These are phyloP conservation scores for Curvularia sp. DNA, from an alignment of 2,329 filamentous ascomycete species.

Conservation along the genomic window DNA sequence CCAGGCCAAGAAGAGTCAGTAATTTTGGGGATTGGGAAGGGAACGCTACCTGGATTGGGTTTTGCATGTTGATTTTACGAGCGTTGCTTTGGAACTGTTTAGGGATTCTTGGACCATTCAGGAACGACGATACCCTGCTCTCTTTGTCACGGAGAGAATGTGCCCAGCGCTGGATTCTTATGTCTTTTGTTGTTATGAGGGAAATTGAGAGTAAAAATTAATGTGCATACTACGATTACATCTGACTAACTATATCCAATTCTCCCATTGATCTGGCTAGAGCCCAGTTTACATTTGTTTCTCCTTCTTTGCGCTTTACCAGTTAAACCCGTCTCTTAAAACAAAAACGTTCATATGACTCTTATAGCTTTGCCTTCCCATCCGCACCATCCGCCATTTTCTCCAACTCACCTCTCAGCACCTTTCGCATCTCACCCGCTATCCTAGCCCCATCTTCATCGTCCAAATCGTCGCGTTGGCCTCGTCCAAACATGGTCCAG, in stretches of 20 bases:
- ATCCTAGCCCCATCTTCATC: slow-evolving; percentile 73
- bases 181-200: neutral
- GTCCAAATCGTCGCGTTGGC: slow-evolving; percentile 74
- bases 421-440: slow-evolving; percentile 58
- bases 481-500: slow-evolving; percentile 84
- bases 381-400: slow-evolving; percentile 22
- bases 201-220: neutral
- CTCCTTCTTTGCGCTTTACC: no score
- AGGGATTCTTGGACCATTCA: neutral
- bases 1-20: slow-evolving; percentile 34
- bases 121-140: slow-evolving; percentile 11
- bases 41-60: no score
- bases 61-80: neutral
- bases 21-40: neutral
- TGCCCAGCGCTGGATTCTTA: neutral
- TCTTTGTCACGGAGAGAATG: neutral
- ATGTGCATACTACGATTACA: neutral
- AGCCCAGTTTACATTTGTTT: no score
- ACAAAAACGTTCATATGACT: neutral
- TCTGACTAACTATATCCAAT: neutral
- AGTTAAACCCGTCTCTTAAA: neutral
- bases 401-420: slow-evolving; percentile 49
- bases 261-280: no score
- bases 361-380: slow-evolving; percentile 13
- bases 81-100: neutral